Evolutionary conservation across 1,284 basidiomycete genomes (phyloP).

Genomic region (Calocybe gambosa): DNA sequence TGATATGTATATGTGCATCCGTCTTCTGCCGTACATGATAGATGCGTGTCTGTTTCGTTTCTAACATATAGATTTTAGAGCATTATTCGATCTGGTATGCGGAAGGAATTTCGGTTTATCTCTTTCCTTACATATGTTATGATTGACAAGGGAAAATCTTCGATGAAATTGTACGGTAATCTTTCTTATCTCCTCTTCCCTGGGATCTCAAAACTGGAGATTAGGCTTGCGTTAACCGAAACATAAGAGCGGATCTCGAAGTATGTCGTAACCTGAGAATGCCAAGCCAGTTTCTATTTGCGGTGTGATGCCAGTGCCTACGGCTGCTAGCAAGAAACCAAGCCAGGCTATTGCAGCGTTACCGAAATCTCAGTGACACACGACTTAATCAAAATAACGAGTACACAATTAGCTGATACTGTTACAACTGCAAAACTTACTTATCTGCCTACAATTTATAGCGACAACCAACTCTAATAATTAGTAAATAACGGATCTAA

Average conservation of each 20-base stretch:
- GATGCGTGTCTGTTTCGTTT: neutral
- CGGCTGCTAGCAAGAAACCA: no score
- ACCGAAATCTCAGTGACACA: no score
- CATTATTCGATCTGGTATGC: neutral
- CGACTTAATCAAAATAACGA: no score
- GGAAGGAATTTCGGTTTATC: neutral
- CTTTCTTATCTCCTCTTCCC: neutral
- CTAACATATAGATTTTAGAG: neutral
- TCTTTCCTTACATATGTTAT: neutral
- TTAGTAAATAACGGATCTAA: neutral
- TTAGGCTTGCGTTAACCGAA: neutral
- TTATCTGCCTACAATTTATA: neutral
- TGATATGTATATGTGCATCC: neutral
- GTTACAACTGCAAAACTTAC: neutral
- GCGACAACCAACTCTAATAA: neutral
- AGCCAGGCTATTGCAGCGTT: no score
- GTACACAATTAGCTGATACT: neutral
- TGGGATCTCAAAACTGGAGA: neutral
- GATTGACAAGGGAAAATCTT: neutral
- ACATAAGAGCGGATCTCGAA: neutral
- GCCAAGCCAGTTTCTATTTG: neutral
- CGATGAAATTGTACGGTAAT: neutral
- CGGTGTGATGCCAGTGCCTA: no score
- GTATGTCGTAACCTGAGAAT: constrained; percentile 1
- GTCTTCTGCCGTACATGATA: neutral